Evolutionary conservation across 2,329 filamentous ascomycete genomes (phyloP).

Genomic region (Coniochaeta sp.): DNA sequence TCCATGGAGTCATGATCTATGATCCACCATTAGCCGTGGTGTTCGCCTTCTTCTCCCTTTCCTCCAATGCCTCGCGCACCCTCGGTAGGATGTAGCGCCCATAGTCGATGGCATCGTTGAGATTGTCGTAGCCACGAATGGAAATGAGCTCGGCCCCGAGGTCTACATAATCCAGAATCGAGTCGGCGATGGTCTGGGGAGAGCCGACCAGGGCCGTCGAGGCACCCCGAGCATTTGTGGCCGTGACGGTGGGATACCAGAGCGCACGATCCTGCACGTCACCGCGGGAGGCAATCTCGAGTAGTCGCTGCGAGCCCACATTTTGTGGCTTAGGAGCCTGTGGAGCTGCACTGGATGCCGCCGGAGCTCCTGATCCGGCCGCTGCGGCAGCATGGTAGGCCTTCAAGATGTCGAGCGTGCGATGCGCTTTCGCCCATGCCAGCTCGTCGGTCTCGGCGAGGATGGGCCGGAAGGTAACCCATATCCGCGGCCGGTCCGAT

Average conservation of each 20-base stretch:
- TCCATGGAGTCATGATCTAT: not conserved
- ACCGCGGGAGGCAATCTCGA: constrained; percentile 47
- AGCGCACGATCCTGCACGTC: constrained; percentile 53
- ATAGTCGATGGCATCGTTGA: constrained; percentile 53
- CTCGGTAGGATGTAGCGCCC: constrained; percentile 45
- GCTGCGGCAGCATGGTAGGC: constrained; percentile 18
- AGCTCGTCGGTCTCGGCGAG: constrained; percentile 53
- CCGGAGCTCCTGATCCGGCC: not conserved
- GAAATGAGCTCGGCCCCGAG: constrained; percentile 49
- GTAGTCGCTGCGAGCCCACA: constrained; percentile 48
- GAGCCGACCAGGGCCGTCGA: constrained; percentile 51
- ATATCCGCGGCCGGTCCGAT: constrained; percentile 47
- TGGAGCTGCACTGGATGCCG: constrained; percentile 15
- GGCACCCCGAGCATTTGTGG: constrained; percentile 50
- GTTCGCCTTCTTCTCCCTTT: not conserved
- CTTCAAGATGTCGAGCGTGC: constrained; percentile 44
- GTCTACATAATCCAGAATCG: constrained; percentile 48
- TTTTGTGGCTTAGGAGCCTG: constrained; percentile 39
- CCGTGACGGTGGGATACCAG: constrained; percentile 57
- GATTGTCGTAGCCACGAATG: constrained; percentile 53
- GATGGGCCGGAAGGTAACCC: constrained; percentile 58
- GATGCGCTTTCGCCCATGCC: constrained; percentile 53
- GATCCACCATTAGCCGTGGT: not conserved
- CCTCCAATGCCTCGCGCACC: constrained; percentile 30
- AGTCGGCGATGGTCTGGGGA: constrained; percentile 43